Evolutionary conservation across 1,139 yeast species (phyloP).

Genomic region (Yamadazyma diddensiae): DNA sequence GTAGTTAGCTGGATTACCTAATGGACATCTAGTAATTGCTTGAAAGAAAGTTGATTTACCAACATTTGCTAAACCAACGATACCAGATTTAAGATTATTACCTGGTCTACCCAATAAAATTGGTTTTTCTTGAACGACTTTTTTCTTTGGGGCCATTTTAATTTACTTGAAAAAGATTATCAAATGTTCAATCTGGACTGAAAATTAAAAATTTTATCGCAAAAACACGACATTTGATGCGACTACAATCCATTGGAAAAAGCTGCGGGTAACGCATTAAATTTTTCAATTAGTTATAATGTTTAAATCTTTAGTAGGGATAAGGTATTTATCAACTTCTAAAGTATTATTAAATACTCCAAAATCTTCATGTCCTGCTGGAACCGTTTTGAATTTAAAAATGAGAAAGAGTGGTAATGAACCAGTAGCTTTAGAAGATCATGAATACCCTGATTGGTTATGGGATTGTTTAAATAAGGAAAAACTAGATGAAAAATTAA

Average conservation of each 20-base stretch:
- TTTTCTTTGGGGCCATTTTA: slow-evolving; percentile 92
- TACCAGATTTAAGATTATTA: slow-evolving; percentile 92
- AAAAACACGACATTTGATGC: slow-evolving; percentile 7
- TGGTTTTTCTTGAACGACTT: slow-evolving; percentile 79
- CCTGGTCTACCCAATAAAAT: slow-evolving; percentile 97
- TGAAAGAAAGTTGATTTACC: slow-evolving; percentile 94
- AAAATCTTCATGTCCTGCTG: slow-evolving; percentile 58
- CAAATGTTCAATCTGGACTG: too few species aligned
- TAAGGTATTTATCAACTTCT: slow-evolving; percentile 5
- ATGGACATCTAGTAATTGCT: slow-evolving; percentile 83
- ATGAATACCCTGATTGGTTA: slow-evolving; percentile 92
- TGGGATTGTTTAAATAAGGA: slow-evolving; percentile 81
- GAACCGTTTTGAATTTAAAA: slow-evolving; percentile 77
- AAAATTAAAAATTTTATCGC: slow-evolving; percentile 10
- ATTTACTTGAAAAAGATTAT: not conserved
- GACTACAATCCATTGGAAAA: not conserved
- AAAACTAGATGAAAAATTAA: slow-evolving; percentile 50
- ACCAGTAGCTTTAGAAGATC: slow-evolving; percentile 85
- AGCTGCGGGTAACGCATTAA: slow-evolving; percentile 10
- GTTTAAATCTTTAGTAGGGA: slow-evolving; percentile 5
- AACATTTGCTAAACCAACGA: slow-evolving; percentile 94
- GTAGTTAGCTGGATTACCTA: slow-evolving; percentile 98
- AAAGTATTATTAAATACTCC: slow-evolving; percentile 2
- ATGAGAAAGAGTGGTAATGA: slow-evolving; percentile 78
- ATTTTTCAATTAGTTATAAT: slow-evolving; percentile 3